Conservation (phyloP, 345 rosid species). For the Ceriops decandra region DNA sequence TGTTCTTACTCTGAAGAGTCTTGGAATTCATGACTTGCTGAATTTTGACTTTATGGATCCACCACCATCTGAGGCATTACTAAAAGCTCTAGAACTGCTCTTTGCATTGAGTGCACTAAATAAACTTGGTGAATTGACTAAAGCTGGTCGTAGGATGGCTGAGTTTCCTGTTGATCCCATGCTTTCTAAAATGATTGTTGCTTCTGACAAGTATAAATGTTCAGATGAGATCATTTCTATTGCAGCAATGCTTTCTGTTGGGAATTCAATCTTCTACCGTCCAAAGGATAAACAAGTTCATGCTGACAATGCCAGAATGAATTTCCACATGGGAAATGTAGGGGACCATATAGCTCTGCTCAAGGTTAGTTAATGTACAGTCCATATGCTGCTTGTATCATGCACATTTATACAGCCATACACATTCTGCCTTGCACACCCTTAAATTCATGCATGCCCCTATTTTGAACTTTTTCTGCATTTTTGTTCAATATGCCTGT, state of each 20-base stretch:
- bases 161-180: conserved; percentile 96
- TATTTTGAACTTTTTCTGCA: no score
- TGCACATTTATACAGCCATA: background rate
- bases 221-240: conserved; percentile 86
- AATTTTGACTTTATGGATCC: conserved; percentile 98
- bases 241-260: conserved; percentile 92
- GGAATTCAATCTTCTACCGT: conserved; percentile 91
- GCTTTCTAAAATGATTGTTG: conserved; percentile 90
- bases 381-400: background rate
- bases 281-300: conserved; percentile 98
- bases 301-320: conserved; percentile 93
- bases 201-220: conserved; percentile 83
- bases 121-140: conserved; percentile 91
- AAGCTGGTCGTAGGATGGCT: conserved; percentile 93
- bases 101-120: conserved; percentile 89
- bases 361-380: conserved; percentile 45
- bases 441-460: background rate
- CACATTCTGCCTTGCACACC: background rate
- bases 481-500: no score
- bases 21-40: conserved; percentile 86
- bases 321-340: conserved; percentile 86
- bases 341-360: conserved; percentile 93
- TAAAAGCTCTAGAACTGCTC: conserved; percentile 77
- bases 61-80: conserved; percentile 94
- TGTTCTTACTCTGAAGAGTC: conserved; percentile 90